A percentile compares a stretch with the other conserved stretches of the same genome.
Conservation (phyloP, 306 rosid genomes). For the Comarum palustre region DNA sequence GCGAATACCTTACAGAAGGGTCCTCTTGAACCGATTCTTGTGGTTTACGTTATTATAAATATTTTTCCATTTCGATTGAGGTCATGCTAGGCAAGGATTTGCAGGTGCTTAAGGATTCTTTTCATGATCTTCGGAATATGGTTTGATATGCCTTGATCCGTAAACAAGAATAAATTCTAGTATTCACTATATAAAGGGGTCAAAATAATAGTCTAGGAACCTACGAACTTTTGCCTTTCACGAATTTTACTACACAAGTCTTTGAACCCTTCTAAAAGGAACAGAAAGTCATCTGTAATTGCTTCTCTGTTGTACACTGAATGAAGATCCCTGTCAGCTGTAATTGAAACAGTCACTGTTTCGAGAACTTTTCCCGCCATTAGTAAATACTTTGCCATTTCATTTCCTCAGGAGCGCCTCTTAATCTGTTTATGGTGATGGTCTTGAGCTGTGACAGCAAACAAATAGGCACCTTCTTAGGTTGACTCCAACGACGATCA, state of each 20-base stretch:
- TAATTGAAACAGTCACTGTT: background rate
- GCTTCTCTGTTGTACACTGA: background rate
- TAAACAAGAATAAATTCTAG: too few species aligned
- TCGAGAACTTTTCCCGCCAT: background rate
- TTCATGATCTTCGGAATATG: too few species aligned
- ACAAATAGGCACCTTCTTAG: background rate
- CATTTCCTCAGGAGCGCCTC: slow-evolving; percentile 1
- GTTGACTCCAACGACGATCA: background rate
- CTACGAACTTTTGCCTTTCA: background rate
- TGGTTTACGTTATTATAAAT: too few species aligned
- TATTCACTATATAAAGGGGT: too few species aligned
- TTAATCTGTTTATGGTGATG: background rate
- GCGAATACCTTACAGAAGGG: too few species aligned
- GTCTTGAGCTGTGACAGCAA: background rate
- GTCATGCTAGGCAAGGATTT: too few species aligned
- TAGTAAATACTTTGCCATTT: background rate
- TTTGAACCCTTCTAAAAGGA: background rate
- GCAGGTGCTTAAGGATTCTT: too few species aligned
- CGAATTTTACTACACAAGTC: background rate
- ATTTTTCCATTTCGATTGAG: too few species aligned
- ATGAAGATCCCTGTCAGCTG: background rate
- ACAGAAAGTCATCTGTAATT: background rate
- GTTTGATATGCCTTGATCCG: too few species aligned
- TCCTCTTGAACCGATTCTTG: too few species aligned
- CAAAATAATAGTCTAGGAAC: too few species aligned